Base-by-base conservation (phyloP, 2,329 filamentous ascomycete genomes). In the Emergomyces orientalis region DNA sequence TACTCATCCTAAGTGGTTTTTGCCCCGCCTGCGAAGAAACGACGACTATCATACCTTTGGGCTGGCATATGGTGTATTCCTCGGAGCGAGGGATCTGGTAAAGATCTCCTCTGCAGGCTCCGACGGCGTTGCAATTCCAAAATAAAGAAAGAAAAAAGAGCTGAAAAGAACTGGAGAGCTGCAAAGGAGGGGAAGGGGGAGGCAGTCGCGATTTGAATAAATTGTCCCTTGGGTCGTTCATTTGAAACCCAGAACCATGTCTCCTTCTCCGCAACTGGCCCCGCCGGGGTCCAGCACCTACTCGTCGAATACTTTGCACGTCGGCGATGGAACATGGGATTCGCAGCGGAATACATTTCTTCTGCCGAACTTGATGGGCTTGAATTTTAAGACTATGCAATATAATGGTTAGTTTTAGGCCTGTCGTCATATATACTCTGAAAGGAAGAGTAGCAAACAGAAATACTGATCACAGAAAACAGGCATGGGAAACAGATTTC, bases 401-500 rank as follows among this genome's bases (percentile, higher is more conserved):
- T 86, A 87, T 74, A 88, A 88, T 78, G 85, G 84, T 86, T 70
- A 67, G 76, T 70, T 27, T 22, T 45, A 27, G 30, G n/a, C 30
- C 30, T 43, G 14, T 39, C 11, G 2, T 25, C 11, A 54, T 17
- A 43, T 43, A 27, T 41, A 25, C 19, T 27, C 4, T 11, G 13
- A 22, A 22, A 25, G 19, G n/a, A 27, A 22, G 49, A 14, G 22
- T 8, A 52, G 14, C 4, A 5, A 30, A 27, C 3, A 32, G 14
- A 27, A 30, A 17, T 3, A 25, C 58, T 60, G 27, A 60, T 17
- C 5, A 30, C 25, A 14, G n/a, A 13, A 34, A 49, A 52, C 59
- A 86, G 84, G 85, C 66, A 88, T 88, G 85, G 85, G 84, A 57
- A 87, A 87, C 70, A 81, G 85, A 63, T 88, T 88, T 71, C 78